Conservation (phyloP, 345 rosid species). For the Syzygium grande region DNA sequence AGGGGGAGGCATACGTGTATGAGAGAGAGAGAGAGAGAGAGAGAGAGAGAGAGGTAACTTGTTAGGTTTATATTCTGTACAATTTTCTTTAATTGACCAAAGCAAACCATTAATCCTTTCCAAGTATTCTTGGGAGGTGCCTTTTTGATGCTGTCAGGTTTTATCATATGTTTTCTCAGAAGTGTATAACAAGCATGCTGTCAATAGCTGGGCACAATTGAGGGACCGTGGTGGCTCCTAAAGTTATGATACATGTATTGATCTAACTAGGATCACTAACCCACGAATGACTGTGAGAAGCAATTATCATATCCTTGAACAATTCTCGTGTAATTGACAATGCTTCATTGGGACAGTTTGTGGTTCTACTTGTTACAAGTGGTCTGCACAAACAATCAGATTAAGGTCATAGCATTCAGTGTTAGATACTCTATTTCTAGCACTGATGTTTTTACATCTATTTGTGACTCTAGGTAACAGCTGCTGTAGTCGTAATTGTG, state of each 20-base stretch:
- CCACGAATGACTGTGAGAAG: background rate
- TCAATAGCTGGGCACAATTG: background rate
- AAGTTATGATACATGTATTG: background rate
- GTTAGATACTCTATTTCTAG: background rate
- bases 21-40: background rate
- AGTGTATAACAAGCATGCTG: background rate
- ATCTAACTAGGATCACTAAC: background rate
- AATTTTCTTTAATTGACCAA: background rate
- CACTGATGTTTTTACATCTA: background rate
- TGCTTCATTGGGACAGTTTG: background rate
- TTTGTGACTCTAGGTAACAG: conserved; percentile 43
- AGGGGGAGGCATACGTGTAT: too few species aligned
- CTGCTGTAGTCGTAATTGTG: conserved; percentile 59
- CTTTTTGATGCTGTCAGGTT: background rate
- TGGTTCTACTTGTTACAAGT: background rate
- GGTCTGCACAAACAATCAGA: background rate
- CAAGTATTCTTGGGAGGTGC: too few species aligned
- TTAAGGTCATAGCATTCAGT: background rate
- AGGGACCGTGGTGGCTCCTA: background rate
- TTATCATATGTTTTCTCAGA: background rate
- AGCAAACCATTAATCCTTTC: background rate
- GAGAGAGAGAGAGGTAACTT: background rate
- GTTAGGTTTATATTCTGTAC: background rate
- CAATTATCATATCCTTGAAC: background rate
- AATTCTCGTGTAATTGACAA: background rate